Percentiles rank a stretch among this genome's conserved stretches.
Evolutionary conservation across 345 rosid genomes (phyloP).

Genomic region (Citrus hindsii): DNA sequence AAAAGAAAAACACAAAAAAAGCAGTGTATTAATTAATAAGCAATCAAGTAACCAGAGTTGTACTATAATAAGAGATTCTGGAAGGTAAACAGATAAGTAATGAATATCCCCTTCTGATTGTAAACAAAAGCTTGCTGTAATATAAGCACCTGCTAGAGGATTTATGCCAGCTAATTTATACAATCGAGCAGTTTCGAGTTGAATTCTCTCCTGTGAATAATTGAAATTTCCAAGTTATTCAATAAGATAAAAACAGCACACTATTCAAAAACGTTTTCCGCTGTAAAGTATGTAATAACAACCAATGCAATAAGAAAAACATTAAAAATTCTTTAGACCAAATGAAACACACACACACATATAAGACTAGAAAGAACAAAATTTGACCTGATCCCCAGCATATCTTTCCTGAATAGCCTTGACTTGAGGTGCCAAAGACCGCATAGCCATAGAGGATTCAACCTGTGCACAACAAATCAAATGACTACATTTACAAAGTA

Average conservation of each 20-base stretch:
- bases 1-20: neutral
- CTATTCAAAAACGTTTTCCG: neutral
- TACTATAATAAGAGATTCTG: neutral
- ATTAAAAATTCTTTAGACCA: neutral
- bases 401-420: conserved; percentile 84
- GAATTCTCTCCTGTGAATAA: conserved; percentile 77
- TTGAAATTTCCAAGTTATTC: conserved; percentile 6
- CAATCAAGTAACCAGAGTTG: neutral
- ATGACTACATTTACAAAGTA: neutral
- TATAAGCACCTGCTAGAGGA: conserved; percentile 75
- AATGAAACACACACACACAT: neutral
- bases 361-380: neutral
- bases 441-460: conserved; percentile 95
- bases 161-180: conserved; percentile 92
- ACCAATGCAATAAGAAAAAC: neutral
- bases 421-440: conserved; percentile 84
- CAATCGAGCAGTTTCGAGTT: conserved; percentile 89
- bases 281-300: neutral
- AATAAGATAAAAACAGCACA: neutral
- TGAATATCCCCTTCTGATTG: neutral
- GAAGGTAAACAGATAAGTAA: neutral
- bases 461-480: conserved; percentile 44
- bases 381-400: conserved; percentile 77
- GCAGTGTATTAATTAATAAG: neutral
- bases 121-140: neutral